phyloP scores from a whole-genome alignment of 2,329 filamentous ascomycete species.

The Fusarium sp. region DNA sequence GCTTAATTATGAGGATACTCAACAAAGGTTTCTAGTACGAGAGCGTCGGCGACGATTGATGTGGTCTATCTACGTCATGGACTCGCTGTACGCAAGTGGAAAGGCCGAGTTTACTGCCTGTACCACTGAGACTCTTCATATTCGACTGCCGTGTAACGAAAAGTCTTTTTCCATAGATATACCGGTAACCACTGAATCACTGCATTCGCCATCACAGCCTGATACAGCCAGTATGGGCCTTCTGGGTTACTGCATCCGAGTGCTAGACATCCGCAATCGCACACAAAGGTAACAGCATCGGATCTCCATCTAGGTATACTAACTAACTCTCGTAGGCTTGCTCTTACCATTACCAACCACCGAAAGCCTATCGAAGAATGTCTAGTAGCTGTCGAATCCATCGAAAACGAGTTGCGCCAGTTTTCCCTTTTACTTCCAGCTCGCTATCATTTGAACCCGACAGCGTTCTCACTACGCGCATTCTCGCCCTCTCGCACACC shows the following conservation, averaged over 20 bases:
- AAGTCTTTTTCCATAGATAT: slow-evolving; percentile 22
- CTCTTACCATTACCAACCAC: slow-evolving; percentile 40
- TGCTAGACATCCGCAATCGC: slow-evolving; percentile 25
- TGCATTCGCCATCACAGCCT: background rate
- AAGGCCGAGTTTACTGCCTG: slow-evolving; percentile 29
- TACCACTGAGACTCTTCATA: slow-evolving; percentile 8
- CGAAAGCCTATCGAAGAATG: slow-evolving; percentile 26
- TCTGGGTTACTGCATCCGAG: slow-evolving; percentile 20
- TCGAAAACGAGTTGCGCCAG: slow-evolving; percentile 23
- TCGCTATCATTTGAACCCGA: slow-evolving; percentile 28
- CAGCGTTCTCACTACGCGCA: slow-evolving; percentile 39
- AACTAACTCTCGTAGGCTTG: slow-evolving; percentile 14
- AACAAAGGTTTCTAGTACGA: slow-evolving; percentile 27
- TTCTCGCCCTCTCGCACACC: slow-evolving; percentile 40
- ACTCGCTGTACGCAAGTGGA: slow-evolving; percentile 27
- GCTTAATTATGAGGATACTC: slow-evolving; percentile 38
- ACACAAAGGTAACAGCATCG: slow-evolving; percentile 11
- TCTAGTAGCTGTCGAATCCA: slow-evolving; percentile 10
- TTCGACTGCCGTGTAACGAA: slow-evolving; percentile 15
- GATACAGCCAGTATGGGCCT: slow-evolving; percentile 6
- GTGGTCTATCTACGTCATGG: slow-evolving; percentile 41
- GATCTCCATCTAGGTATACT: too few species aligned
- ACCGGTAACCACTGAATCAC: background rate
- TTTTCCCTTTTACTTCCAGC: slow-evolving; percentile 23
- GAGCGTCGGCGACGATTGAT: slow-evolving; percentile 39